Evolutionary conservation across 768 basidiomycete genomes (phyloP).

Genomic region (Hericium coralloides): DNA sequence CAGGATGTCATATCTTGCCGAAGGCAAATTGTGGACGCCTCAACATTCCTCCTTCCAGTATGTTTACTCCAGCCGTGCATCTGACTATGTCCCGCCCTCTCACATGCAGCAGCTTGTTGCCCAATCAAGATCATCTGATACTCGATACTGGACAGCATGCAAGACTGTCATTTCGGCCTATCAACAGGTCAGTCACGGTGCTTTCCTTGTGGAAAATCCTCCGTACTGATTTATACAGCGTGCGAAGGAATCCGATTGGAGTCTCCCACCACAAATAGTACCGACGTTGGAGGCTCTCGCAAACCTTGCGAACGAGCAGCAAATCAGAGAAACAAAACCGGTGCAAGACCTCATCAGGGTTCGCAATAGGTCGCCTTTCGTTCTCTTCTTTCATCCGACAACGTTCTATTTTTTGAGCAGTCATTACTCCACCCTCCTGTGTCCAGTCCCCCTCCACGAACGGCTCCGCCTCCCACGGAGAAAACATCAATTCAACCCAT

Average conservation of each 20-base stretch:
- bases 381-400: background rate
- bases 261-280: slow-evolving; percentile 2
- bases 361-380: slow-evolving; percentile 4
- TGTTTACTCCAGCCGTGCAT: slow-evolving; percentile 11
- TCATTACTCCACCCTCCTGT: background rate
- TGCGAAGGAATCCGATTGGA: slow-evolving; percentile 9
- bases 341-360: slow-evolving; percentile 14
- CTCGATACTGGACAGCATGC: slow-evolving; percentile 29
- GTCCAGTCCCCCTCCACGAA: background rate
- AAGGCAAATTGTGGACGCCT: slow-evolving; percentile 42
- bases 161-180: slow-evolving; percentile 36
- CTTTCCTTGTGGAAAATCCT: slow-evolving; percentile 1
- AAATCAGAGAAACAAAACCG: background rate
- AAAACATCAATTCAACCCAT: too few species aligned
- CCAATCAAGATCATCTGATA: slow-evolving; percentile 20
- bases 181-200: slow-evolving; percentile 24
- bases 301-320: slow-evolving; percentile 1
- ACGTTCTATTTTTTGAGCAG: slow-evolving; percentile 7
- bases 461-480: too few species aligned
- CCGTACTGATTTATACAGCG: slow-evolving; percentile 6
- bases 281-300: slow-evolving; percentile 4
- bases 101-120: slow-evolving; percentile 22
- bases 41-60: slow-evolving; percentile 40
- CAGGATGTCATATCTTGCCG: slow-evolving; percentile 29
- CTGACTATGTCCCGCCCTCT: background rate